Evolutionary conservation across 1,139 yeast species (phyloP), one percentile per base, ranked within the genome.

Genomic region (Debaryomycetaceae sp.): DNA sequence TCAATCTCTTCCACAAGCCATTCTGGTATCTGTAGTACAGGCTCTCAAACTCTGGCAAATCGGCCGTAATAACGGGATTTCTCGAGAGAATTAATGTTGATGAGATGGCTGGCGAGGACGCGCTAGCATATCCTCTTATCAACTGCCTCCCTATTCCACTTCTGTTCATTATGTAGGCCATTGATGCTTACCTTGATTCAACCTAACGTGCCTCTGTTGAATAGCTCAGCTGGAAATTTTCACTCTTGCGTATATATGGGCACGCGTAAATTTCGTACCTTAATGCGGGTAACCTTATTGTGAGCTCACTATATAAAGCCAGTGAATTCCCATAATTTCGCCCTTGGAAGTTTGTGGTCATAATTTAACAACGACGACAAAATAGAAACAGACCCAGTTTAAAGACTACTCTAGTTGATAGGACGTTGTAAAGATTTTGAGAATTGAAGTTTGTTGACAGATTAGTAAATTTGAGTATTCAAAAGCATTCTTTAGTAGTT

Each of bases 1-100:
- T 90, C 54, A 93, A 75, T 60, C 98, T 78, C 58, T 83, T 84
- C 75, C 91, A 91, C 49, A 93, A 75, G 61, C 87, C 96, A 49
- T 81, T 80, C 66, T 91, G 96, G 63, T 95, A 95, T 48, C 81
- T 75, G 63, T 85, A 87, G 66, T 85, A 93, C 45, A 82, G 83
- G 49, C 73, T 62, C 59, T 90, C 97, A 55, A 93, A 85, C 45
- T 75, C 79, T 8, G 85, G 75, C 44, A 83, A 69, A 50, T 87
- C 95, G 17, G 87, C 85, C 3, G 96, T 87, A 45, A 93, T 80
- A 39, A 93, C 75, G 27, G 99, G 99, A 42, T 76, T 78, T 65
- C 99, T 79, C 38, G 95, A 82, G 44, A 93, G 74, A 46, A 93
- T 68, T 43, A 89, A 62, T 9, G 85, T 80, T 20, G 66, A 61